These are phyloP conservation scores for Gastroboletus turbinatus DNA, from an alignment of 1,284 basidiomycete genomes.

Conservation along the genomic window DNA sequence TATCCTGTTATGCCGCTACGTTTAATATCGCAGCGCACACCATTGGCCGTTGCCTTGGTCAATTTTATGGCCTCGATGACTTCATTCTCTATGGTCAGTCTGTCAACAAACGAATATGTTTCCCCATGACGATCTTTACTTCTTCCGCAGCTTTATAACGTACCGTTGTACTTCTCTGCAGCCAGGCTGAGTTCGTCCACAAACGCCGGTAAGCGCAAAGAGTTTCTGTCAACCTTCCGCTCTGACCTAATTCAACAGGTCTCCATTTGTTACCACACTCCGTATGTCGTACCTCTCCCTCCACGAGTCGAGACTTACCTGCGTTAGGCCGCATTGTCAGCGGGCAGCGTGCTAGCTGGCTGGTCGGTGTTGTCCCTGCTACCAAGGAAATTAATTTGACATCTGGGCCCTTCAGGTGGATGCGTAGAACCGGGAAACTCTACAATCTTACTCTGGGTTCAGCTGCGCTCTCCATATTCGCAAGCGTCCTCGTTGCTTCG, in stretches of 20 bases:
- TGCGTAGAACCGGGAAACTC: constrained; percentile 81
- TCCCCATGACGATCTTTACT: not conserved
- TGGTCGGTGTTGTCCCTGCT: constrained; percentile 50
- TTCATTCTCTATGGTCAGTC: constrained; percentile 78
- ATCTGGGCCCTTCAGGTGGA: constrained; percentile 52
- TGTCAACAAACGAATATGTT: not conserved
- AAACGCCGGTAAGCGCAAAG: constrained; percentile 55
- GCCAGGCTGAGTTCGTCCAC: constrained; percentile 75
- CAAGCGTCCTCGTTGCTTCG: constrained; percentile 54
- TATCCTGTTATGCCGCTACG: constrained; percentile 87
- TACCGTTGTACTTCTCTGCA: constrained; percentile 88
- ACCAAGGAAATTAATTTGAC: not conserved
- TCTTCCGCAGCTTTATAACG: constrained; percentile 70
- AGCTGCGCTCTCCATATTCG: constrained; percentile 51
- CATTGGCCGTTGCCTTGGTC: constrained; percentile 75
- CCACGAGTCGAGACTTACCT: constrained; percentile 5
- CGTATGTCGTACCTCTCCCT: constrained; percentile 42
- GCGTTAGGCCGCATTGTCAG: constrained; percentile 66
- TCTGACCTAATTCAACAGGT: constrained; percentile 37
- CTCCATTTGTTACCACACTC: constrained; percentile 87
- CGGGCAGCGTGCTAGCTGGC: constrained; percentile 82
- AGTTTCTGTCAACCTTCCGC: not conserved
- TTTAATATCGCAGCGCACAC: constrained; percentile 73
- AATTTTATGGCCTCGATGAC: constrained; percentile 78
- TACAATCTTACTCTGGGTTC: constrained; percentile 70